phyloP scores from a whole-genome alignment of 257 asterid species.

The Capsicum chinense region DNA sequence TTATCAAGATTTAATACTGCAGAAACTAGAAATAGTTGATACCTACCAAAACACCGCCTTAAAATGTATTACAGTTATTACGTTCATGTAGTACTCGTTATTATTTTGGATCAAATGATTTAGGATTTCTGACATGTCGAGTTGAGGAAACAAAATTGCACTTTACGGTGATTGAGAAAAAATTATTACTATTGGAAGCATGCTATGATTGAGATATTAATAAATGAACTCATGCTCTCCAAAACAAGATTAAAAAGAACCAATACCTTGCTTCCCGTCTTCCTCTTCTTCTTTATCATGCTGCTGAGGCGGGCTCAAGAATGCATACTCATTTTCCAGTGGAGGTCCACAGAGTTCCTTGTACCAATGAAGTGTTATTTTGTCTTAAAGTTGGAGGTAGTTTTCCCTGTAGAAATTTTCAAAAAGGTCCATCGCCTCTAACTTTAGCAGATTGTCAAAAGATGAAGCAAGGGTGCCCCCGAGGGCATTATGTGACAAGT shows the following conservation, averaged over 20 bases:
- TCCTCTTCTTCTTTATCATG: slow-evolving; percentile 25
- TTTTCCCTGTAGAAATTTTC: slow-evolving; percentile 31
- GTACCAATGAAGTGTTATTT: slow-evolving; percentile 28
- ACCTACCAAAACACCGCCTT: slow-evolving; percentile 11
- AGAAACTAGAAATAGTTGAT: background rate
- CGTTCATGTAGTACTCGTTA: slow-evolving; percentile 99
- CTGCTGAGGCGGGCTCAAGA: slow-evolving; percentile 15
- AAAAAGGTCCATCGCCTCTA: slow-evolving; percentile 33
- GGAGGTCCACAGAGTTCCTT: slow-evolving; percentile 34
- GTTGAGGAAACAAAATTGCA: slow-evolving; percentile 52
- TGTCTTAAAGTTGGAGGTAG: slow-evolving; percentile 24
- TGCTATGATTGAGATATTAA: background rate
- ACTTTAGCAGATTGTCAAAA: slow-evolving; percentile 21
- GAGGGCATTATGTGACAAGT: slow-evolving; percentile 28
- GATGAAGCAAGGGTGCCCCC: slow-evolving; percentile 26
- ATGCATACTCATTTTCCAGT: background rate
- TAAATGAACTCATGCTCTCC: background rate
- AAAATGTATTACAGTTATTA: slow-evolving; percentile 33
- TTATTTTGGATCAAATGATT: slow-evolving; percentile 81
- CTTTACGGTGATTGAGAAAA: background rate
- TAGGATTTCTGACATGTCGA: slow-evolving; percentile 69
- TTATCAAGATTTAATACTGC: slow-evolving; percentile 26
- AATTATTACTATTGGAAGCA: background rate
- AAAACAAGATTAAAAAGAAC: background rate
- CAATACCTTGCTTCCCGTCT: slow-evolving; percentile 25